Evolutionary conservation across 371 early-diverging fungal species (phyloP).

Genomic region (Rhizopus microsporus): DNA sequence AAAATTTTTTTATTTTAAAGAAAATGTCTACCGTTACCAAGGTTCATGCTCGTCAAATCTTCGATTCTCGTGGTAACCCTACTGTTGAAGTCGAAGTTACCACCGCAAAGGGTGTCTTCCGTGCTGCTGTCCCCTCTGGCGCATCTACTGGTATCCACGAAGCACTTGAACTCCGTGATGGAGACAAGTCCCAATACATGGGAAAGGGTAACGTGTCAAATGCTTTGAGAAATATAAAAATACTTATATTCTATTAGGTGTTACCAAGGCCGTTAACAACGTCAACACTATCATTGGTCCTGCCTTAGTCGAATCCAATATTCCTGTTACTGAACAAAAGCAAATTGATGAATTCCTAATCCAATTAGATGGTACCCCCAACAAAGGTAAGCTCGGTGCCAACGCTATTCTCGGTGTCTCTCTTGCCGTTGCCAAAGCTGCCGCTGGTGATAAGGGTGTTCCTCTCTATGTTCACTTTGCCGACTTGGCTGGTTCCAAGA

Average conservation of each 20-base stretch:
- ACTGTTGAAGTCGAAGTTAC: slow-evolving; percentile 99
- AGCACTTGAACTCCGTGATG: slow-evolving; percentile 97
- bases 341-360: slow-evolving; percentile 92
- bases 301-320: slow-evolving; percentile 71
- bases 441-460: slow-evolving; percentile 90
- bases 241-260: slow-evolving; percentile 58
- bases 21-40: slow-evolving; percentile 57
- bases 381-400: slow-evolving; percentile 97
- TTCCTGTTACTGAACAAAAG: slow-evolving; percentile 85
- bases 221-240: not conserved
- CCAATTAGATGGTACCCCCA: slow-evolving; percentile 91
- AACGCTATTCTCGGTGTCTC: slow-evolving; percentile 99
- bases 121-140: slow-evolving; percentile 98
- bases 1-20: slow-evolving; percentile 6
- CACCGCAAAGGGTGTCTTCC: slow-evolving; percentile 88
- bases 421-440: slow-evolving; percentile 95
- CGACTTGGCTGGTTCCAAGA: slow-evolving; percentile 81
- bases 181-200: slow-evolving; percentile 81
- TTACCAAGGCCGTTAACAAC: slow-evolving; percentile 90
- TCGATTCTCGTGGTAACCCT: slow-evolving; percentile 99
- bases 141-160: slow-evolving; percentile 99
- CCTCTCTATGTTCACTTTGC: slow-evolving; percentile 95
- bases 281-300: slow-evolving; percentile 91
- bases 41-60: slow-evolving; percentile 97
- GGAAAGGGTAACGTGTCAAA: slow-evolving; percentile 82